Evolutionary conservation across 257 asterid genomes (phyloP), one percentile per base, ranked within the genome.

Genomic region (Ilex aquifolium): DNA sequence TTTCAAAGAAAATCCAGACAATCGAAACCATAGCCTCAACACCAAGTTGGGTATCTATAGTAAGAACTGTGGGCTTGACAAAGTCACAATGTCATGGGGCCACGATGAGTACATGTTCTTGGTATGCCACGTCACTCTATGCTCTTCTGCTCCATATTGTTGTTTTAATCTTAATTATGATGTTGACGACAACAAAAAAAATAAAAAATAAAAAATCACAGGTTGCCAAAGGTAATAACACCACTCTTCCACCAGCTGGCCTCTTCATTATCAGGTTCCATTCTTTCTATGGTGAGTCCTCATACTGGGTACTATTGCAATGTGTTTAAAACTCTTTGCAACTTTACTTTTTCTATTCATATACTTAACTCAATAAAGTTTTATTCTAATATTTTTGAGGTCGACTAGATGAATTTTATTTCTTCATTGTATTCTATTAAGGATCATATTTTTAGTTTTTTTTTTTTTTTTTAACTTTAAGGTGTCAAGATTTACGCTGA

Each of bases 261-360:
- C 67, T 83, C 65, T 83, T 83, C 77, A 78, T 80, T 52, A 61
- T 83, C 64, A 81, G 90, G 13, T 83, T 73, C 73, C 90, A 83
- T 51, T 83, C 90, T 10, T 83, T 83, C 66, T 83, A 83, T 56
- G 80, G 85, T 79, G 65, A 70, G 82, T 2, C 17, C 29, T 32
- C 7, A 2, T 31, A 44, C 16, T 32, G 12, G 30, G 32, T 11
- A 49, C 27, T 21, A 13, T 57, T 57, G 16, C 39, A 5, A 52
- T 12, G 21, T 7, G 12, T 15, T 11, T 21, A 21, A 21, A 42
- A 42, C 48, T 11, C 48, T 42, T 42, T 42, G 1, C 1, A 42
- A 42, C 48, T 42, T 42, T 42, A 6, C 48, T 42, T 7, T 11
- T 42, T 6, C 48, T 6, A 42, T 42, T 6, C 12, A 42, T 42